Evolutionary conservation across 2,329 filamentous ascomycete species (phyloP).

Genomic region (Tympanopsis confertula): DNA sequence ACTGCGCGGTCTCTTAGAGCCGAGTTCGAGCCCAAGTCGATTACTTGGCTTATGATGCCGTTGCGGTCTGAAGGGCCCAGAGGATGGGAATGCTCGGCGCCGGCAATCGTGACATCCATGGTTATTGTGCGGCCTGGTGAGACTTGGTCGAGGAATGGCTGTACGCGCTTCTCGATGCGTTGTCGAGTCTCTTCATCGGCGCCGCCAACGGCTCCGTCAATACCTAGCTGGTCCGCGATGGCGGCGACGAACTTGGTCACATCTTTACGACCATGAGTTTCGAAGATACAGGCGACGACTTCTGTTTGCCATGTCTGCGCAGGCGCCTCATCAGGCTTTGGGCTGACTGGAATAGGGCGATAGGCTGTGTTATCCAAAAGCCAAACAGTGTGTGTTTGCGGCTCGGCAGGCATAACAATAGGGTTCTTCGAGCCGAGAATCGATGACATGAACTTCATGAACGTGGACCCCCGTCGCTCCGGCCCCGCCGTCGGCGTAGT

Average conservation of each 20-base stretch:
- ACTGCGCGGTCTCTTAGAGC: no score
- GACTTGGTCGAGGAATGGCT: conserved; percentile 69
- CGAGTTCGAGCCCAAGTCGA: no score
- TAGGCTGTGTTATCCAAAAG: conserved; percentile 83
- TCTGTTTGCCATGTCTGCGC: conserved; percentile 60
- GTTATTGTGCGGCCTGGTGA: conserved; percentile 58
- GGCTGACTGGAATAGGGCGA: conserved; percentile 21
- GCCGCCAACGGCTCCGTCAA: no score
- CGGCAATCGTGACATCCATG: no score
- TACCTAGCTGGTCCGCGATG: conserved; percentile 57
- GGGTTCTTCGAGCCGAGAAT: no score
- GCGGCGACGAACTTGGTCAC: conserved; percentile 58
- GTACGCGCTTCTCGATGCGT: conserved; percentile 56
- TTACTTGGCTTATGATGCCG: no score
- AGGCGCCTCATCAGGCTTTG: no score
- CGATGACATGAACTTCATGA: no score
- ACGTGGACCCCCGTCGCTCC: no score
- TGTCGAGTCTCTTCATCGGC: conserved; percentile 43
- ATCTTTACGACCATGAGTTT: conserved; percentile 55
- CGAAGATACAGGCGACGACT: conserved; percentile 73
- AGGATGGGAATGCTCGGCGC: conserved; percentile 29
- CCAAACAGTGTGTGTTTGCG: no score
- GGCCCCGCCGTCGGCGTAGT: no score
- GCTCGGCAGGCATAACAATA: no score
- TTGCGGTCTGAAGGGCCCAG: conserved; percentile 62